phyloP scores from a whole-genome alignment of 176 grass and related monocot genomes.

The Ensete ventricosum region DNA sequence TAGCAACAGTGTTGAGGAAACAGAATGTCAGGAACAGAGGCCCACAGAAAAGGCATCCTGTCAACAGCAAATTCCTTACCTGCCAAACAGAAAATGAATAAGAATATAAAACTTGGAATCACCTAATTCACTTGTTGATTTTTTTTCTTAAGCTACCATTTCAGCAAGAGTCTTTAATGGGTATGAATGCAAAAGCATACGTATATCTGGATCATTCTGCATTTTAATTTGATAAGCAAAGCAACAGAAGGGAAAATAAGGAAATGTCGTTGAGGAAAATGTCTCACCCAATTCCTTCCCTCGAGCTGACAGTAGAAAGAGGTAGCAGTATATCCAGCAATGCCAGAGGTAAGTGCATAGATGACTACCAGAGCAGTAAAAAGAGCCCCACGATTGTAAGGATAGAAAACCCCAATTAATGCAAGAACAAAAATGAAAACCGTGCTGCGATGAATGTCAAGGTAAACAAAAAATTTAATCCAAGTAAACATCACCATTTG shows the following conservation, averaged over 20 bases:
- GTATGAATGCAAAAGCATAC: not conserved
- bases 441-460: conserved; percentile 39
- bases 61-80: conserved; percentile 93
- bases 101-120: not conserved
- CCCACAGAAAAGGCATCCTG: conserved; percentile 83
- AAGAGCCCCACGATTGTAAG: conserved; percentile 90
- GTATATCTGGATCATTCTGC: no score
- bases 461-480: not conserved
- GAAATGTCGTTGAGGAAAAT: not conserved
- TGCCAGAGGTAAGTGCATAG: conserved; percentile 93
- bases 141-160: not conserved
- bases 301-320: conserved; percentile 93
- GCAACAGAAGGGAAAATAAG: conserved; percentile 9
- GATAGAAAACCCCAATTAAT: conserved; percentile 94
- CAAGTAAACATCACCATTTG: not conserved
- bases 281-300: conserved; percentile 80
- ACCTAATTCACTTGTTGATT: not conserved
- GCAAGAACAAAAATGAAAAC: conserved; percentile 96
- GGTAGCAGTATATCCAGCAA: conserved; percentile 90
- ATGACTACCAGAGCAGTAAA: conserved; percentile 96
- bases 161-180: not conserved
- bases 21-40: conserved; percentile 94
- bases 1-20: conserved; percentile 94
- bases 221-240: no score
- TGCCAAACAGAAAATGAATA: conserved; percentile 23